phyloP scores from a whole-genome alignment of 106 monocot species.

The Amphibolis antarctica region DNA sequence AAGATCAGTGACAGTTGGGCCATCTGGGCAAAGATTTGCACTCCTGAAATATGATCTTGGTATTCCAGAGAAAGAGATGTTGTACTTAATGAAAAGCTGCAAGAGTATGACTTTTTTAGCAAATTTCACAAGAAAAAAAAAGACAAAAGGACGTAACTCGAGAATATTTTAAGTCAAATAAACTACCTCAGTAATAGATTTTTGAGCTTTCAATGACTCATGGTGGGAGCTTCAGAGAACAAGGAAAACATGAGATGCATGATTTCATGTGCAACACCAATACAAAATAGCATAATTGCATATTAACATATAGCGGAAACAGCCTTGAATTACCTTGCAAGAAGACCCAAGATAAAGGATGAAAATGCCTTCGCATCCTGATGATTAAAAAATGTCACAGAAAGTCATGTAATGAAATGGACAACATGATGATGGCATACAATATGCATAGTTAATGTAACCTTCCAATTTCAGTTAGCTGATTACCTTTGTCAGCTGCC shows the following conservation, averaged over 20 bases:
- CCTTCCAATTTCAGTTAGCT: not conserved
- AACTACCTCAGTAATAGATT: conserved; percentile 90
- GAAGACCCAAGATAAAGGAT: conserved; percentile 69
- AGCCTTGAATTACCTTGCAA: conserved; percentile 57
- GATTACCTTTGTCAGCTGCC: conserved; percentile 69
- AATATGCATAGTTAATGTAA: not conserved
- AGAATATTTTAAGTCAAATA: not conserved
- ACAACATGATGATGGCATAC: not conserved
- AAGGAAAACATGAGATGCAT: conserved; percentile 5
- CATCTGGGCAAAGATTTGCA: conserved; percentile 24
- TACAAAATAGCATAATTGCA: not conserved
- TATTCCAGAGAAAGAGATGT: conserved; percentile 84
- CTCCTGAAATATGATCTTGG: conserved; percentile 64
- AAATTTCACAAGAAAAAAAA: not conserved
- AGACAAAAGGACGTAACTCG: conserved; percentile 2
- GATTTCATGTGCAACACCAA: not conserved
- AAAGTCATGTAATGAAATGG: not conserved
- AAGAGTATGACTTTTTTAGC: not conserved
- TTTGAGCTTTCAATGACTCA: conserved; percentile 92
- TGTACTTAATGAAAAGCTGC: conserved; percentile 92
- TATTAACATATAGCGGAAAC: not conserved
- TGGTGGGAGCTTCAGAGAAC: conserved; percentile 77
- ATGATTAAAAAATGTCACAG: not conserved
- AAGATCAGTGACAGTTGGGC: conserved; percentile 38
- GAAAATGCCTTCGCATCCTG: conserved; percentile 69